A percentile compares a stretch with the other conserved stretches of the same genome.
phyloP scores from a whole-genome alignment of 495 filamentous ascomycete species.

The Aspergillus sparsus region DNA sequence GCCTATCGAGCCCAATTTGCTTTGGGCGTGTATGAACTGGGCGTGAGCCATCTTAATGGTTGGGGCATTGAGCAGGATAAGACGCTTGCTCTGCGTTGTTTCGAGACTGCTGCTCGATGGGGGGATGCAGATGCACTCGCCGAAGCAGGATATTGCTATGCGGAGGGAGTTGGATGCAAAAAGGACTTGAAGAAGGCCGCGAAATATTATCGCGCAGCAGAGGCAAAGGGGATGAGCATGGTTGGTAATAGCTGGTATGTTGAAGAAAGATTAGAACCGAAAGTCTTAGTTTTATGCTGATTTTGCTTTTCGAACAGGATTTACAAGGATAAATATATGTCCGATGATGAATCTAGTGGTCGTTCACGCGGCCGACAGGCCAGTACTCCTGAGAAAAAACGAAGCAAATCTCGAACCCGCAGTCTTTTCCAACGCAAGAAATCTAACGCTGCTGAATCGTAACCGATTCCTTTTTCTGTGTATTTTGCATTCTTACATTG shows the following conservation, averaged over 20 bases:
- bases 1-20: constrained; percentile 88
- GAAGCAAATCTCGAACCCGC: constrained; percentile 65
- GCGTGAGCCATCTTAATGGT: constrained; percentile 95
- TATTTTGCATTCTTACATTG: constrained; percentile 19
- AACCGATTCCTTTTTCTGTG: constrained; percentile 17
- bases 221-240: constrained; percentile 93
- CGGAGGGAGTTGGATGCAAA: constrained; percentile 82
- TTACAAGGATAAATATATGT: constrained; percentile 92
- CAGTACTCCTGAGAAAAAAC: constrained; percentile 56
- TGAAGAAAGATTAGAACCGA: background rate
- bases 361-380: constrained; percentile 38
- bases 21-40: constrained; percentile 90
- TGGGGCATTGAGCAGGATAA: constrained; percentile 97
- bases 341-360: constrained; percentile 59
- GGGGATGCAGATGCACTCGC: constrained; percentile 94
- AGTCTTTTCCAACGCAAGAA: constrained; percentile 69
- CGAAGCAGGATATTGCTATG: constrained; percentile 86
- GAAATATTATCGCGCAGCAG: constrained; percentile 84
- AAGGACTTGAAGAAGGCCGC: constrained; percentile 96
- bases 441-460: constrained; percentile 41
- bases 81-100: constrained; percentile 81
- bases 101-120: constrained; percentile 95
- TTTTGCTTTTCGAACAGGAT: constrained; percentile 59
- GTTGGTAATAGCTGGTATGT: constrained; percentile 95
- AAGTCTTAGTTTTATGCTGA: constrained; percentile 16